phyloP scores from a whole-genome alignment of 2,329 filamentous ascomycete species.

The Diaporthe helianthi region DNA sequence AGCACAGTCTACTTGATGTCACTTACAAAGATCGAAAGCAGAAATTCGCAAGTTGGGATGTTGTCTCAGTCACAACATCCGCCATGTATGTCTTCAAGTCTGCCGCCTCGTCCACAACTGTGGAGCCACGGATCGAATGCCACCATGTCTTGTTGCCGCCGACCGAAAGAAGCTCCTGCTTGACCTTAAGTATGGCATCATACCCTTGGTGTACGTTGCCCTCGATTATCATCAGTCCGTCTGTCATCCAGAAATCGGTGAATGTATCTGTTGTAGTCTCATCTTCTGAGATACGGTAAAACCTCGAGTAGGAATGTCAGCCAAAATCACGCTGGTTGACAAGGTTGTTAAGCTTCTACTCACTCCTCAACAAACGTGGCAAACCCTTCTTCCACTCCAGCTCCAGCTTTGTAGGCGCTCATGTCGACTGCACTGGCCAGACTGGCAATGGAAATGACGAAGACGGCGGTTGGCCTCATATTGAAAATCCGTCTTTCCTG shows the following conservation, averaged over 20 bases:
- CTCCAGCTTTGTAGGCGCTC: slow-evolving; percentile 27
- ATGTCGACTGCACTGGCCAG: slow-evolving; percentile 31
- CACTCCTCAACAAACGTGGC: slow-evolving; percentile 26
- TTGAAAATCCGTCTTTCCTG: not conserved
- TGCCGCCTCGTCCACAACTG: slow-evolving; percentile 28
- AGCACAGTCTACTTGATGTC: not conserved
- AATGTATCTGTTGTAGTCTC: slow-evolving; percentile 27
- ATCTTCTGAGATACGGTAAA: slow-evolving; percentile 32
- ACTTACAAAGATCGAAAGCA: slow-evolving; percentile 35
- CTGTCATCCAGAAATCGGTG: slow-evolving; percentile 29
- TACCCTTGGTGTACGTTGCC: slow-evolving; percentile 12
- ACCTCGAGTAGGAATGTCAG: not conserved
- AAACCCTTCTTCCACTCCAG: slow-evolving; percentile 27
- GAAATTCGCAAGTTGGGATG: slow-evolving; percentile 30
- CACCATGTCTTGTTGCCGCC: slow-evolving; percentile 35
- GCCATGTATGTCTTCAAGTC: slow-evolving; percentile 31
- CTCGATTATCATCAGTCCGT: slow-evolving; percentile 27
- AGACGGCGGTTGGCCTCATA: not conserved
- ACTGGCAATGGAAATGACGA: not conserved
- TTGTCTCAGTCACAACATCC: slow-evolving; percentile 33
- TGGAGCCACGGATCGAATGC: slow-evolving; percentile 32
- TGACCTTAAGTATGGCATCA: slow-evolving; percentile 25
- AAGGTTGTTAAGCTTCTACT: not conserved
- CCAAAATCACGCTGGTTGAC: not conserved
- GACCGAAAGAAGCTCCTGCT: slow-evolving; percentile 31